Base-by-base conservation (phyloP, 2,329 filamentous ascomycete species). In the Blastomyces parvus region DNA sequence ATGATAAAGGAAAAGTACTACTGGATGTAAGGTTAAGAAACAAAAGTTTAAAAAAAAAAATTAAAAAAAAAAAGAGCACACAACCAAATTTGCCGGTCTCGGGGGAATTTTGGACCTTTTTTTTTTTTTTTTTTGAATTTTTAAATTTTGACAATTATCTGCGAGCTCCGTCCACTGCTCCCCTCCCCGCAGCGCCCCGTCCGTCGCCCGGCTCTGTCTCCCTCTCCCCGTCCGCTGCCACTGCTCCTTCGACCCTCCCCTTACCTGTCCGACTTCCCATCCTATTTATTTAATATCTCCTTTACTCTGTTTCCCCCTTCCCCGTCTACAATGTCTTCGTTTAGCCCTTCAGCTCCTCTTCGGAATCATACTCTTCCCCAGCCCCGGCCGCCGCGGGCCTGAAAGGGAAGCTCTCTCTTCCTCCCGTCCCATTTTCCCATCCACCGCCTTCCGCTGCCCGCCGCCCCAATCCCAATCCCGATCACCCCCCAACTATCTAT, bases 331-430 rank as follows among this genome's bases (percentile, higher is more conserved):
- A 78, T 78, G 76, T 72, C 72, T 73, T 64, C 69, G 71, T 69
- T 60, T 65, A 73, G 68, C 66, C 67, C 68, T 67, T 64, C 59
- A 69, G 61, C 70, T 69, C 69, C 68, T 66, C 71, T 67, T 65
- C 71, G 70, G 71, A 72, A 64, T 36, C 63, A 67, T 66, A 63
- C 67, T 67, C 64, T 69, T 69, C 69, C 69, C 68, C 70, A 70
- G 69, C 73, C 75, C 76, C 76, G 74, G 77, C 74, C 72, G 67
- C 70, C 69, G 71, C 75, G 77, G 77, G 76, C 75, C 74, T 79
- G 74, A 79, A 77, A 71, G 74, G 56, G 72, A 72, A 70, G 59
- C 55, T 63, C 62, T 59, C n/a, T n/a, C n/a, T n/a, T 58, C 67
- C 67, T 14, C 9, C 27, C 27, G 50, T 19, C n/a, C 27, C 50